Conservation (phyloP, 257 asterid genomes). For the Solanum megistacrolobum region DNA sequence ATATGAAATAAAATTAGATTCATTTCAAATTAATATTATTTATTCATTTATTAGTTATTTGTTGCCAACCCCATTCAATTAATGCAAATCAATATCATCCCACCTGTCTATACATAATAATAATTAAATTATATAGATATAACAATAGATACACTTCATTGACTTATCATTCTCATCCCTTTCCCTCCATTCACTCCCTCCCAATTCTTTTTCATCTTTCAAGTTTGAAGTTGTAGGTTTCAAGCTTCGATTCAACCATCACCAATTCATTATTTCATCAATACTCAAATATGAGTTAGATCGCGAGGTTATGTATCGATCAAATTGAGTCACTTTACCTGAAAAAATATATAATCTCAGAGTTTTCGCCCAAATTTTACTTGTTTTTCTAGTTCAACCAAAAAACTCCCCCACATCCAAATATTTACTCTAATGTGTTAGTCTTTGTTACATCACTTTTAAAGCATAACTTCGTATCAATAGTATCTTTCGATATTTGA, state of each 20-base stretch:
- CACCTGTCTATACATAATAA: background rate
- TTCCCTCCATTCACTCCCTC: background rate
- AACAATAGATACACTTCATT: background rate
- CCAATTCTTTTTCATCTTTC: background rate
- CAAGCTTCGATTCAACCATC: background rate
- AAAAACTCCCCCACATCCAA: background rate
- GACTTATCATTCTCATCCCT: background rate
- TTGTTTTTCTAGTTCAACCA: background rate
- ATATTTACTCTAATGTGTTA: background rate
- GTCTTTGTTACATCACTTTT: background rate
- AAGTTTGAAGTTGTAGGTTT: background rate
- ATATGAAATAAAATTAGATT: background rate
- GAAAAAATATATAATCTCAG: background rate
- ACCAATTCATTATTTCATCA: background rate
- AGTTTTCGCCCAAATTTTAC: fast-evolving
- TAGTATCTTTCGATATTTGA: background rate
- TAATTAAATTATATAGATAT: background rate
- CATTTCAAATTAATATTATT: background rate
- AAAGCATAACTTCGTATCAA: background rate
- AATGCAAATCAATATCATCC: background rate
- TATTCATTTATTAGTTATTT: background rate
- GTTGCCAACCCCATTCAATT: background rate
- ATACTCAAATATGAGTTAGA: background rate
- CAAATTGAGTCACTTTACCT: background rate
- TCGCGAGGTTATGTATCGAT: fast-evolving